Evolutionary conservation across 2,329 filamentous ascomycete genomes (phyloP).

Genomic region (Colletotrichum sp.): DNA sequence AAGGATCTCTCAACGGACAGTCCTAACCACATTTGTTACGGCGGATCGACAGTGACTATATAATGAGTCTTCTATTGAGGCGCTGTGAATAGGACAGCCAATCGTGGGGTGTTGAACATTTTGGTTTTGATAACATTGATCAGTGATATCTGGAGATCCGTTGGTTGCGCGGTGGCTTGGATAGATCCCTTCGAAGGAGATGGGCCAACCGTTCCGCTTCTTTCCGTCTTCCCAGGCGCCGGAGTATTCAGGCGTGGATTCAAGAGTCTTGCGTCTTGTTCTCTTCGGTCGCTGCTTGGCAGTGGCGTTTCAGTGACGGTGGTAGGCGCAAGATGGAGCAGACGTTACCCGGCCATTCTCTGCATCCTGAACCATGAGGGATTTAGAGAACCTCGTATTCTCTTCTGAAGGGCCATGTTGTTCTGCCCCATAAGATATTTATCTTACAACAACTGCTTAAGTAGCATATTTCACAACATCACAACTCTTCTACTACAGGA

Average conservation of each 20-base stretch:
- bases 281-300: background rate
- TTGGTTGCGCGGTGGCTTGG: background rate
- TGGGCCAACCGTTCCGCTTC: background rate
- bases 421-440: background rate
- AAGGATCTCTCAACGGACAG: background rate
- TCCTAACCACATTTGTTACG: background rate
- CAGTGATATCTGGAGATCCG: background rate
- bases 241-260: background rate
- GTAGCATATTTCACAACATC: background rate
- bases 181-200: background rate
- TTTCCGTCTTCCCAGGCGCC: background rate
- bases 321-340: no score
- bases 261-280: background rate
- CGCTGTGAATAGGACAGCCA: background rate
- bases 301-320: no score
- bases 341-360: no score
- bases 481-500: fast-evolving
- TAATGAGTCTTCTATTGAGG: background rate
- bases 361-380: no score
- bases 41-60: background rate
- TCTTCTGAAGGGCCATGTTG: background rate
- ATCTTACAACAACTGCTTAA: background rate
- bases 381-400: background rate
- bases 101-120: background rate
- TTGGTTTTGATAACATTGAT: background rate